phyloP scores from a whole-genome alignment of 1,284 basidiomycete genomes.

The Leccinum insigne region DNA sequence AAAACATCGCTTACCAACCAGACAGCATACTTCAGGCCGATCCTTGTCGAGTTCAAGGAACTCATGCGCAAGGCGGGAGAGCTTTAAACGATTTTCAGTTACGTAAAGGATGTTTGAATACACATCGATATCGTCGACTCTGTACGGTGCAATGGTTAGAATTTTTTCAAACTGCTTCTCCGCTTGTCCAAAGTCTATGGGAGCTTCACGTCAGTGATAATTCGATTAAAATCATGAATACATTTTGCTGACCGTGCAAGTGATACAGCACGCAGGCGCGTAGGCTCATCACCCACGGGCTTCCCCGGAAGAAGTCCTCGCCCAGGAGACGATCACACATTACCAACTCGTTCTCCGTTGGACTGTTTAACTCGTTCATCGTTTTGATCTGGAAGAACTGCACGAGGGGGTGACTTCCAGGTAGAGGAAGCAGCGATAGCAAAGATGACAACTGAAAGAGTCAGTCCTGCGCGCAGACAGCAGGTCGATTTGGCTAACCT shows the following conservation, averaged over 20 bases:
- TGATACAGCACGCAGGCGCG: conserved; percentile 90
- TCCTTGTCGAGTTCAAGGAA: conserved; percentile 88
- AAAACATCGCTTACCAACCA: conserved; percentile 70
- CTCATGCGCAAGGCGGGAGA: conserved; percentile 92
- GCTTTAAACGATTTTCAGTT: conserved; percentile 84
- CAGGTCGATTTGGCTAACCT: conserved; percentile 51
- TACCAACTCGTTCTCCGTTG: conserved; percentile 78
- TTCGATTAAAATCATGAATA: background rate
- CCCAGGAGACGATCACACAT: conserved; percentile 78
- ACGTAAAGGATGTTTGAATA: conserved; percentile 98
- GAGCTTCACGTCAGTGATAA: conserved; percentile 9
- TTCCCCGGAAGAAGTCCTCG: conserved; percentile 77
- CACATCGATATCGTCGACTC: conserved; percentile 95
- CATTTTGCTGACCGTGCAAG: conserved; percentile 66
- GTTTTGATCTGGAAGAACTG: conserved; percentile 91
- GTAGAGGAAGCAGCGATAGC: conserved; percentile 63
- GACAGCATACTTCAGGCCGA: conserved; percentile 92
- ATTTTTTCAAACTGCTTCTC: conserved; percentile 85
- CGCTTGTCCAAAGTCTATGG: conserved; percentile 81
- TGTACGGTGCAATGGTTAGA: conserved; percentile 79
- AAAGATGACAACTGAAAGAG: conserved; percentile 59
- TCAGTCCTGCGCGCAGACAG: conserved; percentile 10
- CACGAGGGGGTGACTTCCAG: conserved; percentile 70
- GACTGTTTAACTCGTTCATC: conserved; percentile 87
- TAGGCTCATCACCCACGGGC: conserved; percentile 85